Evolutionary conservation across 1,284 basidiomycete species (phyloP).

Genomic region (Naganishia cerealis): DNA sequence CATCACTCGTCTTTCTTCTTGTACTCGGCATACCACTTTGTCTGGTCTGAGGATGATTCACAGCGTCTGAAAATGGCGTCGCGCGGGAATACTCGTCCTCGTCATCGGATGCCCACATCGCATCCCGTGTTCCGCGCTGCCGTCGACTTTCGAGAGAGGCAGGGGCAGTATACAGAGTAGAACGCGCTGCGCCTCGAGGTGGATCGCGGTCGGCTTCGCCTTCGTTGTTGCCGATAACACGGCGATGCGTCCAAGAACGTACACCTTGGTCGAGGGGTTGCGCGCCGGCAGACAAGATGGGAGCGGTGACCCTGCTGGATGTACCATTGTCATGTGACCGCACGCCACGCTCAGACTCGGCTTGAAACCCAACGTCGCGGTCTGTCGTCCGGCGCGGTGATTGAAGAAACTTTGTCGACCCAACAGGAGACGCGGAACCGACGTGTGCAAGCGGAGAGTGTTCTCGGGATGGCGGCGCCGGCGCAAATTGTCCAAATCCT

Average conservation of each 20-base stretch:
- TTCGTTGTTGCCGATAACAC: neutral
- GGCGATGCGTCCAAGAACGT: constrained; percentile 12
- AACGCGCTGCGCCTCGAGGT: neutral
- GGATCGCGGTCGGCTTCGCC: neutral
- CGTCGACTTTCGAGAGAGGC: constrained; percentile 4
- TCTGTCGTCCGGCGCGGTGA: constrained; percentile 2
- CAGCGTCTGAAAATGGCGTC: neutral
- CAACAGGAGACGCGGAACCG: constrained; percentile 9
- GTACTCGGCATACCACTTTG: constrained; percentile 3
- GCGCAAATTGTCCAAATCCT: constrained; percentile 41
- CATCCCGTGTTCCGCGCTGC: neutral
- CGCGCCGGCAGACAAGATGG: constrained; percentile 20
- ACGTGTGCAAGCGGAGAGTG: neutral
- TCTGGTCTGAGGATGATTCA: neutral
- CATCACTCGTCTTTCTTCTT: constrained; percentile 20
- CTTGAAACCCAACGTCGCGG: neutral
- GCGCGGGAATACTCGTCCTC: neutral
- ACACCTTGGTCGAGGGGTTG: constrained; percentile 18
- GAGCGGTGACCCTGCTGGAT: neutral
- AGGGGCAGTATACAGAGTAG: constrained; percentile 12
- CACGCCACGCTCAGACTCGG: neutral
- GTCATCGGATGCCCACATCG: neutral
- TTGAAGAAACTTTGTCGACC: constrained; percentile 3
- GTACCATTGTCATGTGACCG: neutral
- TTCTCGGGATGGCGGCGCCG: constrained; percentile 1